These are phyloP conservation scores for Nigrograna mackinnonii DNA, from an alignment of 2,329 filamentous ascomycete genomes.

Conservation along the genomic window DNA sequence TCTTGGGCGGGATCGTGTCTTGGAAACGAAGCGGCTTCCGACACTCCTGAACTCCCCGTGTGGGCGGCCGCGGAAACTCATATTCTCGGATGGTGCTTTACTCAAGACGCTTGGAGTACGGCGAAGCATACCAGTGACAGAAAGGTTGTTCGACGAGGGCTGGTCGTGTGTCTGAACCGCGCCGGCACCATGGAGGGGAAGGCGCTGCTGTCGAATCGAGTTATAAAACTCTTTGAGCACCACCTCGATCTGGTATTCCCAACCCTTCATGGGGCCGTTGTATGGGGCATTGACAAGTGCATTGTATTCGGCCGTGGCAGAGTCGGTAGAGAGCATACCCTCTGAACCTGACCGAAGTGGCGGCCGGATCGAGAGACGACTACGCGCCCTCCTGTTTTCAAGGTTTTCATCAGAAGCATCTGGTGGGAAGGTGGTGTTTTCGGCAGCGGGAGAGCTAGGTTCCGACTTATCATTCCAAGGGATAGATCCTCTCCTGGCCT, in stretches of 20 bases:
- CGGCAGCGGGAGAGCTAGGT: constrained; percentile 34
- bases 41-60: constrained; percentile 63
- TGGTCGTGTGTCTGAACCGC: constrained; percentile 54
- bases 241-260: constrained; percentile 88
- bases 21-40: constrained; percentile 78
- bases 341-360: constrained; percentile 40
- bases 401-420: constrained; percentile 34
- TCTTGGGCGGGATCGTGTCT: constrained; percentile 80
- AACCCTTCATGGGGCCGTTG: constrained; percentile 73
- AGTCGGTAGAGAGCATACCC: constrained; percentile 37
- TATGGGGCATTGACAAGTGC: constrained; percentile 79
- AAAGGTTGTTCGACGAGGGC: constrained; percentile 62
- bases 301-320: constrained; percentile 60
- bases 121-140: constrained; percentile 74
- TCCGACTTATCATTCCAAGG: constrained; percentile 41
- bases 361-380: constrained; percentile 48
- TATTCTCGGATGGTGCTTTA: constrained; percentile 86
- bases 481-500: constrained; percentile 35
- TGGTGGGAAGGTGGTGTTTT: constrained; percentile 26
- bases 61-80: constrained; percentile 72
- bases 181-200: constrained; percentile 79
- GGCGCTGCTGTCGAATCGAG: constrained; percentile 83
- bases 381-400: constrained; percentile 41
- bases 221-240: constrained; percentile 90
- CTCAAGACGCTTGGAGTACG: constrained; percentile 89